Conservation (phyloP, 2,329 filamentous ascomycete species). For the Rosellinia necatrix region DNA sequence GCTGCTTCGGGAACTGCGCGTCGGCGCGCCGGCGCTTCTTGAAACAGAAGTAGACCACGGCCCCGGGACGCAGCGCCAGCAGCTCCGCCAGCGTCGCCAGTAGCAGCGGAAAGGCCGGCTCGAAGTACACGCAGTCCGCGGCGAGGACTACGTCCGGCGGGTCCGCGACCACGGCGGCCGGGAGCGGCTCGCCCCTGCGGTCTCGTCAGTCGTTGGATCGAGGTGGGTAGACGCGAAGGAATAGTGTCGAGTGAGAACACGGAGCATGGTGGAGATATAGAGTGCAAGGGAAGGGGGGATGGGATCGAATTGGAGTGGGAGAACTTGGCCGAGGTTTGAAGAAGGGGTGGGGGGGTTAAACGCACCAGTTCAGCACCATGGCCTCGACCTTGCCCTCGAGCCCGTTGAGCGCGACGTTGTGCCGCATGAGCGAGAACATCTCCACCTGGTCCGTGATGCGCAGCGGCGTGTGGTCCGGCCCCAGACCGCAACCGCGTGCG, state of each 20-base stretch:
- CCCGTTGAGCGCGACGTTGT: slow-evolving; percentile 83
- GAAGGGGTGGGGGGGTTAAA: slow-evolving; percentile 23
- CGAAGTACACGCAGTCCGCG: slow-evolving; percentile 96
- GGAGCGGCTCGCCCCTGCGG: slow-evolving; percentile 64
- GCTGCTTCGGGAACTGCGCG: slow-evolving; percentile 73
- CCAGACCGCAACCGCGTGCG: slow-evolving; percentile 59
- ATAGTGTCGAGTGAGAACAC: not conserved
- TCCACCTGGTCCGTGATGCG: slow-evolving; percentile 85
- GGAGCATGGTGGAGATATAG: not conserved
- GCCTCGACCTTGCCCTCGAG: slow-evolving; percentile 68
- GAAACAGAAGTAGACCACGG: slow-evolving; percentile 82
- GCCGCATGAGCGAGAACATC: slow-evolving; percentile 84
- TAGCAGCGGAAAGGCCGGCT: slow-evolving; percentile 89
- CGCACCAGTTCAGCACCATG: slow-evolving; percentile 79
- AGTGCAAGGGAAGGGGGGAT: not conserved
- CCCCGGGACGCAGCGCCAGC: slow-evolving; percentile 70
- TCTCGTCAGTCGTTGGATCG: slow-evolving; percentile 4
- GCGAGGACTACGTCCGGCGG: slow-evolving; percentile 85
- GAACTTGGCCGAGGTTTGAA: not conserved
- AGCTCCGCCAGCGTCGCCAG: slow-evolving; percentile 77
- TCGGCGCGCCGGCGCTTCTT: slow-evolving; percentile 87
- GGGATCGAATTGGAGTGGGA: not conserved
- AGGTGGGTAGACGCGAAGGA: not conserved
- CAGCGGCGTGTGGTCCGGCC: slow-evolving; percentile 52
- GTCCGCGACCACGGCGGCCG: slow-evolving; percentile 55